These are phyloP conservation scores for Shiraia bambusicola DNA, from an alignment of 2,329 filamentous ascomycete species.

Conservation along the genomic window DNA sequence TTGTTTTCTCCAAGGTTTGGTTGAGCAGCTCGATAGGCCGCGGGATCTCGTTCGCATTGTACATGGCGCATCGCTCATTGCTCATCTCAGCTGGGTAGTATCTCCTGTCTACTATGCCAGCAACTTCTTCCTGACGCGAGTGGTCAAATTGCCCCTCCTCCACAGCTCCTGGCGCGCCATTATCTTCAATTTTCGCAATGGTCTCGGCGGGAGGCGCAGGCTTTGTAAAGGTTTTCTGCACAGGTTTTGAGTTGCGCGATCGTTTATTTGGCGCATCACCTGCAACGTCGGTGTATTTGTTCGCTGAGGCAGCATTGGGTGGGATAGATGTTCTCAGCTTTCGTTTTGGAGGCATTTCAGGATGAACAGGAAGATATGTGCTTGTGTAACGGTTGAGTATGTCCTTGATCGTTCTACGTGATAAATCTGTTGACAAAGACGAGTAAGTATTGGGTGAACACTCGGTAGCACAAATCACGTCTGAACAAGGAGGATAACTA, in stretches of 20 bases:
- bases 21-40: slow-evolving; percentile 72
- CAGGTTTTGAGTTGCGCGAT: slow-evolving; percentile 35
- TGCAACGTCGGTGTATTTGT: slow-evolving; percentile 36
- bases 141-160: slow-evolving; percentile 35
- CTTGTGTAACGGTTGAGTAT: neutral
- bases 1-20: slow-evolving; percentile 62
- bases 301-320: slow-evolving; percentile 31
- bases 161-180: slow-evolving; percentile 17
- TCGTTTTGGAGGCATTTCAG: slow-evolving; percentile 23
- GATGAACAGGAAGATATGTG: neutral
- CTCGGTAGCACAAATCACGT: too few relatives aligned
- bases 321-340: slow-evolving; percentile 28
- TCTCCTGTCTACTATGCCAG: slow-evolving; percentile 53
- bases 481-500: too few relatives aligned
- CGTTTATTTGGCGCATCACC: slow-evolving; percentile 42
- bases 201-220: slow-evolving; percentile 4
- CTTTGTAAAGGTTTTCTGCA: slow-evolving; percentile 27
- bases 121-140: slow-evolving; percentile 40
- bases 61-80: slow-evolving; percentile 73
- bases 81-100: slow-evolving; percentile 88
- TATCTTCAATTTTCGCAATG: slow-evolving; percentile 17
- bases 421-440: too few relatives aligned
- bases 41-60: slow-evolving; percentile 67
- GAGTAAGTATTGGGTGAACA: too few relatives aligned
- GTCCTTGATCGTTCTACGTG: too few relatives aligned